These are phyloP conservation scores for Geotrichum candidum DNA, from an alignment of 1,139 yeast species.

Conservation along the genomic window DNA sequence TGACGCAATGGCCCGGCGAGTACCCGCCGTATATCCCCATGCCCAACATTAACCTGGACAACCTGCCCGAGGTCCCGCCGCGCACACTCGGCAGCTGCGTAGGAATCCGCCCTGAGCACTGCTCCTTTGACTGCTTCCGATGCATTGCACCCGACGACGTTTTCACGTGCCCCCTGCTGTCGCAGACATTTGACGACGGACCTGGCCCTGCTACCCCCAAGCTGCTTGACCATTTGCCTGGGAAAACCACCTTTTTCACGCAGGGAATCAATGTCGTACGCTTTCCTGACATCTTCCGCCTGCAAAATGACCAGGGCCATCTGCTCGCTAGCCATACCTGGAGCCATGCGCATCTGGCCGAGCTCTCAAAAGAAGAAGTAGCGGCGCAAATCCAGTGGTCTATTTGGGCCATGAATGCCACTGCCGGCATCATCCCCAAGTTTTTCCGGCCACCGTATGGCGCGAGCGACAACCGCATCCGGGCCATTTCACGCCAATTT, in stretches of 20 bases:
- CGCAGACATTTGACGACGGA: constrained; percentile 94
- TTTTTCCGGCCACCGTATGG: constrained; percentile 98
- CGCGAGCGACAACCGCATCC: constrained; percentile 78
- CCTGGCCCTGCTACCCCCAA: constrained; percentile 69
- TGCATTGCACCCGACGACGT: constrained; percentile 78
- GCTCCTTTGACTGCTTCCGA: constrained; percentile 82
- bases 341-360: constrained; percentile 83
- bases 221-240: constrained; percentile 48
- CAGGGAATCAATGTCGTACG: constrained; percentile 75
- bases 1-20: constrained; percentile 73
- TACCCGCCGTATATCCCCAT: constrained; percentile 84
- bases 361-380: constrained; percentile 67
- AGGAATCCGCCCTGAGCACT: constrained; percentile 42
- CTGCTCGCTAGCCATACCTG: constrained; percentile 86
- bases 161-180: constrained; percentile 58
- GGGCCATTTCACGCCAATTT: constrained; percentile 73
- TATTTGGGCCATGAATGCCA: constrained; percentile 97
- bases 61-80: constrained; percentile 44
- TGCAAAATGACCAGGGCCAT: constrained; percentile 59
- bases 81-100: constrained; percentile 61
- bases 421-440: constrained; percentile 80
- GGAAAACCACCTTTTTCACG: constrained; percentile 72
- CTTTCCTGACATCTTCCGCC: constrained; percentile 65
- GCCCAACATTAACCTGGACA: constrained; percentile 56
- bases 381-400: constrained; percentile 93